A percentile compares a stretch with the other conserved stretches of the same genome.
phyloP scores from a whole-genome alignment of 2,329 filamentous ascomycete genomes.

The Tolypocladium inflatum region DNA sequence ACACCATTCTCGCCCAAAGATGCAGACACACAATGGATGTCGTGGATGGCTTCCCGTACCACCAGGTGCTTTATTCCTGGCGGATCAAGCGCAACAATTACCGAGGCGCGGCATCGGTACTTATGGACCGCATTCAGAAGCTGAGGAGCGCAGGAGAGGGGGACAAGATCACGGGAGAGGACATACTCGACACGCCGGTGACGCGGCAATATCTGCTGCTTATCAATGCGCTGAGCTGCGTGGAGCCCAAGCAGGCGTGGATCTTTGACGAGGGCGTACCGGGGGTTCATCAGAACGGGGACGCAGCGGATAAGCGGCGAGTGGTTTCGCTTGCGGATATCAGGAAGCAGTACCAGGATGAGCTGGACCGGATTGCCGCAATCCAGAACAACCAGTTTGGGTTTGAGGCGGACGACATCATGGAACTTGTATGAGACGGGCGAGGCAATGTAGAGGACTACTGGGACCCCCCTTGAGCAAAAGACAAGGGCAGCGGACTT shows the following conservation, averaged over 20 bases:
- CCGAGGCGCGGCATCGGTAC: slow-evolving; percentile 61
- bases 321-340: slow-evolving; percentile 82
- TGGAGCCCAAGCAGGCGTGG: slow-evolving; percentile 73
- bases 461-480: neutral
- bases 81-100: slow-evolving; percentile 77
- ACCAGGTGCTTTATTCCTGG: slow-evolving; percentile 87
- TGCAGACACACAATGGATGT: slow-evolving; percentile 62
- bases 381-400: slow-evolving; percentile 87
- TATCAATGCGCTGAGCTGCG: slow-evolving; percentile 86
- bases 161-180: slow-evolving; percentile 43
- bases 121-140: slow-evolving; percentile 55
- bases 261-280: slow-evolving; percentile 40
- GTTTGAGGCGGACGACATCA: slow-evolving; percentile 48
- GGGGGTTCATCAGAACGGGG: slow-evolving; percentile 12
- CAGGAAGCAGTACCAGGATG: slow-evolving; percentile 78
- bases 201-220: slow-evolving; percentile 77
- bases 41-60: slow-evolving; percentile 63
- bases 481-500: slow-evolving; percentile 9
- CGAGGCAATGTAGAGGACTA: neutral
- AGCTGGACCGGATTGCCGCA: slow-evolving; percentile 79
- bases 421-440: slow-evolving; percentile 36
- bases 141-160: slow-evolving; percentile 49
- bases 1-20: slow-evolving; percentile 64
- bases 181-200: slow-evolving; percentile 52
- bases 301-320: slow-evolving; percentile 46